Conservation (phyloP, 1,139 yeast species). For the Zygotorulaspora mrakii region DNA sequence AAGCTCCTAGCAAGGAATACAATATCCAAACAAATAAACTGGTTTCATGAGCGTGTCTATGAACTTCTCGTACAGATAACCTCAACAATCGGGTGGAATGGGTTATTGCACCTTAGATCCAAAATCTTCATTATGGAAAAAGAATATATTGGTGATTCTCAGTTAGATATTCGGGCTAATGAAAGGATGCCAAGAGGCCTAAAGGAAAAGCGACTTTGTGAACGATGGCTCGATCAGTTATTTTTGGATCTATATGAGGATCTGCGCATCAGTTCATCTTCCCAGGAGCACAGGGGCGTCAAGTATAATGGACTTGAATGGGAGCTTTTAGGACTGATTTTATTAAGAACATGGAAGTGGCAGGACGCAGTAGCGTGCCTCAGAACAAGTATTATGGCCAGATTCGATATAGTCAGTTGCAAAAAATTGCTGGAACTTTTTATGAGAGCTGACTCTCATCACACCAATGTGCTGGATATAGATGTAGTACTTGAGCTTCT, state of each 20-base stretch:
- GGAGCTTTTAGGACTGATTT: slow-evolving; percentile 85
- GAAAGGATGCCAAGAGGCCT: slow-evolving; percentile 32
- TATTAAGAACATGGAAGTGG: slow-evolving; percentile 71
- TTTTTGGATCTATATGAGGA: slow-evolving; percentile 88
- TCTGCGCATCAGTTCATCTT: slow-evolving; percentile 74
- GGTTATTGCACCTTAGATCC: slow-evolving; percentile 72
- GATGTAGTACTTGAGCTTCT: slow-evolving; percentile 37
- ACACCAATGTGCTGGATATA: slow-evolving; percentile 27
- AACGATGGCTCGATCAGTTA: slow-evolving; percentile 88
- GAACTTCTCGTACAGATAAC: slow-evolving; percentile 62
- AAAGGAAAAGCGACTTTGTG: slow-evolving; percentile 79
- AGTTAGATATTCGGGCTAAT: slow-evolving; percentile 4
- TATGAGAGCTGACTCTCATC: slow-evolving; percentile 20
- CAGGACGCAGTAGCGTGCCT: slow-evolving; percentile 81
- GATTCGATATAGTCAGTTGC: slow-evolving; percentile 61
- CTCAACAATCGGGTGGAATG: slow-evolving; percentile 81
- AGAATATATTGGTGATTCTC: slow-evolving; percentile 48
- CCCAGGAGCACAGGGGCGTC: slow-evolving; percentile 64
- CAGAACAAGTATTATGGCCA: slow-evolving; percentile 65
- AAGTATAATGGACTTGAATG: slow-evolving; percentile 85
- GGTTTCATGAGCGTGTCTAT: slow-evolving; percentile 61
- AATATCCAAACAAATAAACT: slow-evolving; percentile 70
- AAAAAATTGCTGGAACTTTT: slow-evolving; percentile 37
- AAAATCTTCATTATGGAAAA: slow-evolving; percentile 93
- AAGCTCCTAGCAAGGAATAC: slow-evolving; percentile 71